Evolutionary conservation across 163 green algal genomes (phyloP).

Genomic region (Chlorella variabilis): DNA sequence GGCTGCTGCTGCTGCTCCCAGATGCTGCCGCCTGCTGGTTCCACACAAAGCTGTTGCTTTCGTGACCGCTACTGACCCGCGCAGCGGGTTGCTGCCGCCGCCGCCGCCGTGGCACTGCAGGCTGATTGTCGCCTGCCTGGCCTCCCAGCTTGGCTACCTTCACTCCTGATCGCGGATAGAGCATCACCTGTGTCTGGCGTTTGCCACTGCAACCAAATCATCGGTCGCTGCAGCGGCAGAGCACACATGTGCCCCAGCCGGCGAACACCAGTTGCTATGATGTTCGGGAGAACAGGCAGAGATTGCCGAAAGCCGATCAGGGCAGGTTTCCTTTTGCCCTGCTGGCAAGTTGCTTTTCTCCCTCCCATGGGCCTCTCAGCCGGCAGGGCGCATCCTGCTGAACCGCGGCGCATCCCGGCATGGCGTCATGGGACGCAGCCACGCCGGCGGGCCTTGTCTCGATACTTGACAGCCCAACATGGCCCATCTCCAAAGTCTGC

Average conservation of each 20-base stretch:
- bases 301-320: no score
- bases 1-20: slow-evolving; percentile 17
- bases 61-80: slow-evolving; percentile 20
- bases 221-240: not conserved
- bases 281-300: no score
- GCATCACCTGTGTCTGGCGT: not conserved
- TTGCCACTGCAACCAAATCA: not conserved
- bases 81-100: not conserved
- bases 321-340: no score
- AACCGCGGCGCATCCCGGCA: no score
- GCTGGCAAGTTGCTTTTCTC: no score
- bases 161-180: not conserved
- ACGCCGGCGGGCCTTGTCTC: slow-evolving; percentile 43
- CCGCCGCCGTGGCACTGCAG: not conserved
- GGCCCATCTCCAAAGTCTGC: slow-evolving; percentile 64
- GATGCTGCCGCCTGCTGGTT: slow-evolving; percentile 2
- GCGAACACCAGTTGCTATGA: not conserved
- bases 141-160: not conserved
- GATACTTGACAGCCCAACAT: slow-evolving; percentile 41
- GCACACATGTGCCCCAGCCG: not conserved
- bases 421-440: slow-evolving; percentile 27
- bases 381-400: no score
- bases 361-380: no score
- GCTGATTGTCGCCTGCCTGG: not conserved
- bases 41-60: slow-evolving; percentile 35